phyloP scores from a whole-genome alignment of 2,329 filamentous ascomycete species.

The Aspergillus pseudoterreus region DNA sequence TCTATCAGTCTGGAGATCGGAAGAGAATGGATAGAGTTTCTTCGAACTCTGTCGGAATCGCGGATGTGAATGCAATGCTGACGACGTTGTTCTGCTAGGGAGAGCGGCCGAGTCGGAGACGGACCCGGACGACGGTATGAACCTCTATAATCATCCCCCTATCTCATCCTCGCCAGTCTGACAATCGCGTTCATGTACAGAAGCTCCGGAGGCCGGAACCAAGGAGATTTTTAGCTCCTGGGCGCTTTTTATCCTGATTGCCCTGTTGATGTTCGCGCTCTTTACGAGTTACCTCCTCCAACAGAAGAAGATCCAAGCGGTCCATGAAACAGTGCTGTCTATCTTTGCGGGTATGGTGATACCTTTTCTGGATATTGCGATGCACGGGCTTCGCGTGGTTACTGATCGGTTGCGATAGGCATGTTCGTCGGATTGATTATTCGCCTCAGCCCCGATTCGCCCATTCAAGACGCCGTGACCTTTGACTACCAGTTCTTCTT shows the following conservation, averaged over 20 bases:
- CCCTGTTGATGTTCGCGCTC: constrained; percentile 87
- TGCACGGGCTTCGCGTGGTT: background rate
- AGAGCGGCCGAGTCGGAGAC: constrained; percentile 34
- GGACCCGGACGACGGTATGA: constrained; percentile 38
- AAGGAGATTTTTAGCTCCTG: constrained; percentile 95
- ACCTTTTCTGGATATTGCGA: background rate
- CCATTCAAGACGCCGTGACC: constrained; percentile 84
- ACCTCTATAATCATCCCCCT: constrained; percentile 1
- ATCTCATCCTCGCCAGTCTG: constrained; percentile 5
- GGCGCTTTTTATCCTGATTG: constrained; percentile 95
- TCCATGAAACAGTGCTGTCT: constrained; percentile 96
- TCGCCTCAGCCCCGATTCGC: constrained; percentile 73
- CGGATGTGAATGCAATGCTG: background rate
- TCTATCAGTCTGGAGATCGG: background rate
- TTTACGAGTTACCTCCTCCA: constrained; percentile 97
- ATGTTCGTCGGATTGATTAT: constrained; percentile 94
- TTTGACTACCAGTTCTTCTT: constrained; percentile 99
- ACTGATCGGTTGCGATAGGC: constrained; percentile 50
- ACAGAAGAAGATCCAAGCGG: constrained; percentile 92
- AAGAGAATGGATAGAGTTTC: background rate
- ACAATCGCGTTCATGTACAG: constrained; percentile 29
- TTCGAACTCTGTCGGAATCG: background rate
- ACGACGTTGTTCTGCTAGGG: constrained; percentile 19
- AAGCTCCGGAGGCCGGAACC: constrained; percentile 75
- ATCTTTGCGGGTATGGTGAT: constrained; percentile 77